Base-by-base conservation (phyloP, 176 grass and related monocot genomes). In the Thinopyrum elongatum region DNA sequence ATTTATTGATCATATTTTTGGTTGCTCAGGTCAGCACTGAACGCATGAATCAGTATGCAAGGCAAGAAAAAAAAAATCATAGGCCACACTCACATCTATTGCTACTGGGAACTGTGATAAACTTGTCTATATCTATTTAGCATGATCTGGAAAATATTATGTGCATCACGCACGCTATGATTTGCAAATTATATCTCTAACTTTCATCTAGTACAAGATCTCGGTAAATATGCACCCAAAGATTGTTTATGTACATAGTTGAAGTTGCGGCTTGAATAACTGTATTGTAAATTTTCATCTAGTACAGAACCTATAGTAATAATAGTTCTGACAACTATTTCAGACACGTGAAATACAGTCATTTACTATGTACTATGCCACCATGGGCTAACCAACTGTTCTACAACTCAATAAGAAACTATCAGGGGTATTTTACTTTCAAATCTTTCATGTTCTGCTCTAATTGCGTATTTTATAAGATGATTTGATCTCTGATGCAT, bases 61-160 rank as follows among this genome's bases (percentile, higher is more conserved):
- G 4, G 53, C n/a, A 74, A 44, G 25, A 44, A 46, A 27, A 16
- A 47, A 27, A 65, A 44, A 17, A n/a, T 23, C 19, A 23, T 66
- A 81, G 71, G 16, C 55, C 21, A 30, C 44, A 42, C 44, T 82
- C 23, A 8, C 41, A 81, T 51, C 22, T 3, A 65, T 1, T 49
- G 33, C 12, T 85, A 26, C 22, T 29, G 31, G 6, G 3, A 85
- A 13, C 25, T 82, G 34, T 39, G 11, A 6, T 63, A 58, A 83
- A 77, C 53, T 7, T 63, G 29, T 79, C 11, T 65, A 53, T 79
- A 61, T 21, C 4, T 51, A 42, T 23, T 23, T 74, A 73, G 38
- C 38, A 84, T 89, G 58, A 35, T 57, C 1, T 83, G 23, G 3
- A 74, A 23, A 74, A 38, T 73, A 28, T 81, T 65, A 34, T 15